phyloP scores from a whole-genome alignment of 305 asterid genomes.

The Fraxinus angustifolia region DNA sequence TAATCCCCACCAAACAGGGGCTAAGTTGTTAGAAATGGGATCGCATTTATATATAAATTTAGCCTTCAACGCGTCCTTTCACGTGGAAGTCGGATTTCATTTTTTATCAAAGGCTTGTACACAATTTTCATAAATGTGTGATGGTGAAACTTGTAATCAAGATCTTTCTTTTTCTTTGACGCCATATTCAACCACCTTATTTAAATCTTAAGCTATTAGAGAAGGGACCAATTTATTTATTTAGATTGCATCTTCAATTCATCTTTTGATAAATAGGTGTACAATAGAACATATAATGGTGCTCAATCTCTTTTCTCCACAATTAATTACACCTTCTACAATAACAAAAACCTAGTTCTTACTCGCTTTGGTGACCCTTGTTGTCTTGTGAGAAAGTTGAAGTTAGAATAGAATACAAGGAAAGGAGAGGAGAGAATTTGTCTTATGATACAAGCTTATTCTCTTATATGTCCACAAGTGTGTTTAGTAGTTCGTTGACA shows the following conservation, averaged over 20 bases:
- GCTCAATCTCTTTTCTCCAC: neutral
- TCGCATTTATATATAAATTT: neutral
- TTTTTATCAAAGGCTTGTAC: neutral
- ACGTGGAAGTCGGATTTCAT: neutral
- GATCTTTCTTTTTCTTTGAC: neutral
- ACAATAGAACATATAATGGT: neutral
- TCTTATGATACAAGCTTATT: neutral
- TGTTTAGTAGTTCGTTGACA: neutral
- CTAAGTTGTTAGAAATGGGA: neutral
- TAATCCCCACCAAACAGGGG: no score
- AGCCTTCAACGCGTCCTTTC: neutral
- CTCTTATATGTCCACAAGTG: neutral
- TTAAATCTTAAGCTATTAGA: neutral
- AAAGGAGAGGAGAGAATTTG: neutral
- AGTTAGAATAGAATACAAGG: neutral
- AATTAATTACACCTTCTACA: neutral
- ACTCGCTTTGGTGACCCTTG: neutral
- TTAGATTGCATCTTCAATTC: neutral
- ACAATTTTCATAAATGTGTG: neutral
- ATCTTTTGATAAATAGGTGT: neutral
- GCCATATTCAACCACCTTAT: neutral
- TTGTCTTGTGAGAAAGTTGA: conserved; percentile 5
- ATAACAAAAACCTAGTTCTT: neutral
- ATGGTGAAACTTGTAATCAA: neutral
- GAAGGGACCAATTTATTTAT: conserved; percentile 28